phyloP scores from a whole-genome alignment of 495 filamentous ascomycete genomes.

The Penicillium robsamsonii region DNA sequence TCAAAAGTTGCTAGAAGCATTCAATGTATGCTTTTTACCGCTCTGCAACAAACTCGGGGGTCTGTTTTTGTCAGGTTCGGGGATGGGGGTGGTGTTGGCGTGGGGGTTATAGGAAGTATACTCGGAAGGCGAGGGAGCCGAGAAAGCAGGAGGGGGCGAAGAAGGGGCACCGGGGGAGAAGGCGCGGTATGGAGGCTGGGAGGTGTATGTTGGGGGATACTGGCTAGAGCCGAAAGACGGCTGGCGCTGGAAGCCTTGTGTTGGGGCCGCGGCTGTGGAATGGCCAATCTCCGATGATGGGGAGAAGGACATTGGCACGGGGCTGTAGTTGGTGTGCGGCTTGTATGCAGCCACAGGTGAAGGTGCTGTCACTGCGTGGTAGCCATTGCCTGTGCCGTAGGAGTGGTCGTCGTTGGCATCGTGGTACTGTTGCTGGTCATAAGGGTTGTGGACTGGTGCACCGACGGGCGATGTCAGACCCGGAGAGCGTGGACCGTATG shows the following conservation, averaged over 20 bases:
- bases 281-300: slow-evolving; percentile 13
- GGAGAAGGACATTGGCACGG: slow-evolving; percentile 19
- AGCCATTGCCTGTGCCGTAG: slow-evolving; percentile 13
- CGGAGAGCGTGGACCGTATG: slow-evolving; percentile 21
- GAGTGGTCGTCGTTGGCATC: slow-evolving; percentile 19
- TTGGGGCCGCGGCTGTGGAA: not conserved
- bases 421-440: slow-evolving; percentile 25
- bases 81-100: not conserved
- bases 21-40: slow-evolving; percentile 38
- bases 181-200: slow-evolving; percentile 26
- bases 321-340: slow-evolving; percentile 21
- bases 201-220: slow-evolving; percentile 29
- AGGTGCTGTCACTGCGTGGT: slow-evolving; percentile 22
- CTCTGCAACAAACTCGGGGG: slow-evolving; percentile 47
- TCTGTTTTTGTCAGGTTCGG: slow-evolving; percentile 22
- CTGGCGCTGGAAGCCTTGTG: slow-evolving; percentile 28
- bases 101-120: slow-evolving; percentile 21
- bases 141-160: slow-evolving; percentile 39
- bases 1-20: slow-evolving; percentile 36
- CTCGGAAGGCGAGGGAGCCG: slow-evolving; percentile 25
- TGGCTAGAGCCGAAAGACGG: slow-evolving; percentile 31
- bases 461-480: slow-evolving; percentile 25
- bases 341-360: slow-evolving; percentile 30
- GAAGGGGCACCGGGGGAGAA: slow-evolving; percentile 30
- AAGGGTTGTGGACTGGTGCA: slow-evolving; percentile 25